Evolutionary conservation across 2,329 filamentous ascomycete species (phyloP), one percentile per base, ranked within the genome.

Genomic region (Bipolaris sorokiniana): DNA sequence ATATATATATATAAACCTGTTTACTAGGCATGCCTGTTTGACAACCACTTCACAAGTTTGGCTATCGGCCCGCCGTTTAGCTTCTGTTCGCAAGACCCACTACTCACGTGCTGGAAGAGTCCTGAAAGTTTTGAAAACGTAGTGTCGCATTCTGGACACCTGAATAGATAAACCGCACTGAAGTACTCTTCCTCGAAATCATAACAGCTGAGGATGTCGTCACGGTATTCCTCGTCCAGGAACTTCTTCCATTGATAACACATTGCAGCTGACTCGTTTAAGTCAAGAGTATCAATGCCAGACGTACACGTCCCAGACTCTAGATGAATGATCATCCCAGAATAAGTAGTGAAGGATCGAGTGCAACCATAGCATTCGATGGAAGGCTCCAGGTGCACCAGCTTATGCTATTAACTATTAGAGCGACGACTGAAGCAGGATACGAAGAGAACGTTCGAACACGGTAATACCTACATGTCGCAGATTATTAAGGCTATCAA

Each of bases 231-330:
- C 45, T 60, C 50, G 45, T 64, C 59, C 31, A 68, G 34, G 41
- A 54, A 70, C 36, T 58, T 40, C 36, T 56, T 50, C 51, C 61
- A 67, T 13, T 67, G 58, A 42, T 53, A 61, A 36, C 63, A 68
- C 16, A 52, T 46, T 13, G 66, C 61, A 20, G 66, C 63, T 16
- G 56, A 51, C 37, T 60, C 31, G 41, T 67, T 65, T 11, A 70
- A 36, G 48, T 62, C 54, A 31, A 58, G 15, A 11, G 34, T 20
- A 41, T 63, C 44, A 38, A 65, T 57, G 9, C 54, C 56, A 7
- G 67, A 67, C 13, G 18, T 7, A 51, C 65, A 69, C 3, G 52
- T 41, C 11, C 60, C 58, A 26, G 55, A 54, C 41, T 69, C 66
- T 20, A 70, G 40, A 44, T 63, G 60, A 5, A 59, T 18, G 11